Evolutionary conservation across 2,329 filamentous ascomycete genomes (phyloP).

Genomic region (Cercospora zeina): DNA sequence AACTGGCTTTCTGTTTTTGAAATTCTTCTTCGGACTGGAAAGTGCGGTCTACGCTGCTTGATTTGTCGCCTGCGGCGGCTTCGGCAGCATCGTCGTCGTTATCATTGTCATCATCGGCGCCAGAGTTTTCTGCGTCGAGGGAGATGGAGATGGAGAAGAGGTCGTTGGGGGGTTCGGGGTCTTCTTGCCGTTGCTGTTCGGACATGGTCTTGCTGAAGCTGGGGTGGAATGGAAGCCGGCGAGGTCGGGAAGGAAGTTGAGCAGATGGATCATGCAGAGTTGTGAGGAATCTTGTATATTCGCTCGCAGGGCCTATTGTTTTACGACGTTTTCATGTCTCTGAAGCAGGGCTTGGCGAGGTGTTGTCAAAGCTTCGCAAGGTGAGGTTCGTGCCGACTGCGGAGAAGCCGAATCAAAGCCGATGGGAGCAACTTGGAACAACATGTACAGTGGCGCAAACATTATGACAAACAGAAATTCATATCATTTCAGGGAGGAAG

Average conservation of each 20-base stretch:
- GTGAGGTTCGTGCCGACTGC: neutral
- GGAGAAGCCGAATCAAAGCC: constrained; percentile 9
- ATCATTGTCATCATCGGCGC: no score
- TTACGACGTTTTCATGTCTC: neutral
- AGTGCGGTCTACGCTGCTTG: constrained; percentile 33
- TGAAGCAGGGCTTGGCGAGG: neutral
- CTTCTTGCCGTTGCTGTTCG: constrained; percentile 5
- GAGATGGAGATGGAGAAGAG: constrained; percentile 38
- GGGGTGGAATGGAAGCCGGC: neutral
- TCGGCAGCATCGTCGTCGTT: constrained; percentile 16
- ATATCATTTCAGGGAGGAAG: constrained; percentile 13
- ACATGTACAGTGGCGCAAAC: neutral
- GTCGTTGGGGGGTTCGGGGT: constrained; percentile 23
- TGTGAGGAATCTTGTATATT: neutral
- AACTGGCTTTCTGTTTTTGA: constrained; percentile 35
- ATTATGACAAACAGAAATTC: constrained; percentile 1
- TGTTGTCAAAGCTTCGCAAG: neutral
- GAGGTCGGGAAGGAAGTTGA: neutral
- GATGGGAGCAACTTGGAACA: neutral
- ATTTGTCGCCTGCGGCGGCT: constrained; percentile 34
- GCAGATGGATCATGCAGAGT: neutral
- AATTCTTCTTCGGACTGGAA: constrained; percentile 40
- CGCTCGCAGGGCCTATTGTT: no score
- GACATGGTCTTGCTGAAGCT: neutral
- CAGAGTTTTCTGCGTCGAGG: constrained; percentile 37